Conservation (phyloP, 2,329 filamentous ascomycete species). For the Paracoccidioides lutzii region DNA sequence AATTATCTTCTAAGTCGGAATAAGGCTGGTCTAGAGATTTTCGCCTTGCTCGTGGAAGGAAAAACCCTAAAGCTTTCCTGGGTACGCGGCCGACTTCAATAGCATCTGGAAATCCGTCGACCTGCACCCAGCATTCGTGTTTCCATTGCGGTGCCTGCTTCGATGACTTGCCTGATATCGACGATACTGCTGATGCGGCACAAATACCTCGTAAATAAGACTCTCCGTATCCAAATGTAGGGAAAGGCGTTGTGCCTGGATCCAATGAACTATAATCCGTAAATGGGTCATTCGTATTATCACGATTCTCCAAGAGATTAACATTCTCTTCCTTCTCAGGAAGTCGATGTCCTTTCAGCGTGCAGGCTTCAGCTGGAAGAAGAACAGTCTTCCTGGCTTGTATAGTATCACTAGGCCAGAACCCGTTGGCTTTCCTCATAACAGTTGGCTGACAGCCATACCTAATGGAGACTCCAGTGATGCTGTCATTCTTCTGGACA, state of each 20-base stretch:
- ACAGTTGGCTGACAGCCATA: constrained; percentile 77
- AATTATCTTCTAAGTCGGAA: constrained; percentile 42
- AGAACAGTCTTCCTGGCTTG: constrained; percentile 70
- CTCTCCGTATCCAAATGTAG: not conserved
- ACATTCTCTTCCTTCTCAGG: constrained; percentile 17
- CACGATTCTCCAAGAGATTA: constrained; percentile 2
- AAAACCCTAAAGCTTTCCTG: constrained; percentile 72
- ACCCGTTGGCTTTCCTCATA: constrained; percentile 75
- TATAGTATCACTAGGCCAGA: constrained; percentile 89
- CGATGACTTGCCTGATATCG: constrained; percentile 2
- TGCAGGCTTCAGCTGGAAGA: constrained; percentile 80
- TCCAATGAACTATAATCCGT: not conserved
- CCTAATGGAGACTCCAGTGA: constrained; percentile 79
- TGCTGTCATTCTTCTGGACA: constrained; percentile 69
- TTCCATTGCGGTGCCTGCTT: constrained; percentile 59
- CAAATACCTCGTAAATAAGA: not conserved
- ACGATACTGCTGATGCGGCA: constrained; percentile 3
- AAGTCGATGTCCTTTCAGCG: constrained; percentile 58
- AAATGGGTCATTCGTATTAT: not conserved
- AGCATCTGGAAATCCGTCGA: constrained; percentile 57
- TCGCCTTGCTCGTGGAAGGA: constrained; percentile 68
- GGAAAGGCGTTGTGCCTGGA: not conserved
- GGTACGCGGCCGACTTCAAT: constrained; percentile 80
- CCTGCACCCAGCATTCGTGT: constrained; percentile 77
- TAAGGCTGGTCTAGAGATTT: constrained; percentile 52